phyloP scores from a whole-genome alignment of 2,329 filamentous ascomycete genomes.

The Penicillium nordicum region DNA sequence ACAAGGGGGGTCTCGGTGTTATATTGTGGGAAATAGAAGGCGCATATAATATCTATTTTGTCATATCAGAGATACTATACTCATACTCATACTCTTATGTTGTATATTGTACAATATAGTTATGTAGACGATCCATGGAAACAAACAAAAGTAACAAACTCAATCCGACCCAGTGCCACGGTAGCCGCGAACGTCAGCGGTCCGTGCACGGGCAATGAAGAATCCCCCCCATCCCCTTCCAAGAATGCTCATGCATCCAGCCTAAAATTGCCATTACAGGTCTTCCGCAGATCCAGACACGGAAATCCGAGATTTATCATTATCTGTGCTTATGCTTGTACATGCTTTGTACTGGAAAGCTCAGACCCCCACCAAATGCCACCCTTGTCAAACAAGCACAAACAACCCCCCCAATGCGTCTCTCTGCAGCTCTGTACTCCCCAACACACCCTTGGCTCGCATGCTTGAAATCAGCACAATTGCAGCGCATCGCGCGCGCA shows the following conservation, averaged over 20 bases:
- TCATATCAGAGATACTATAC: too few species aligned
- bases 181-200: background rate
- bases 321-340: background rate
- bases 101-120: too few species aligned
- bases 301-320: background rate
- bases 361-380: background rate
- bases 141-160: background rate
- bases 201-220: slow-evolving; percentile 11
- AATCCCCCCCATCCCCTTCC: background rate
- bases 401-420: slow-evolving; percentile 11
- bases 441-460: slow-evolving; percentile 31
- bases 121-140: too few species aligned
- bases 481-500: slow-evolving; percentile 59
- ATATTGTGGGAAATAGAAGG: slow-evolving; percentile 7
- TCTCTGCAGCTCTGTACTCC: slow-evolving; percentile 2
- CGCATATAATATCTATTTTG: background rate
- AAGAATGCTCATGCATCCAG: background rate
- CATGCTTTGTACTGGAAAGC: background rate
- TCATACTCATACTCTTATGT: too few species aligned
- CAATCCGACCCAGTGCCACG: background rate
- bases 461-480: slow-evolving; percentile 49
- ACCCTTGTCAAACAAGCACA: background rate
- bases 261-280: background rate
- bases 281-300: background rate
- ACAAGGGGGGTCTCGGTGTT: slow-evolving; percentile 3